phyloP scores from a whole-genome alignment of 495 filamentous ascomycete species.

The Penicillium canescens region DNA sequence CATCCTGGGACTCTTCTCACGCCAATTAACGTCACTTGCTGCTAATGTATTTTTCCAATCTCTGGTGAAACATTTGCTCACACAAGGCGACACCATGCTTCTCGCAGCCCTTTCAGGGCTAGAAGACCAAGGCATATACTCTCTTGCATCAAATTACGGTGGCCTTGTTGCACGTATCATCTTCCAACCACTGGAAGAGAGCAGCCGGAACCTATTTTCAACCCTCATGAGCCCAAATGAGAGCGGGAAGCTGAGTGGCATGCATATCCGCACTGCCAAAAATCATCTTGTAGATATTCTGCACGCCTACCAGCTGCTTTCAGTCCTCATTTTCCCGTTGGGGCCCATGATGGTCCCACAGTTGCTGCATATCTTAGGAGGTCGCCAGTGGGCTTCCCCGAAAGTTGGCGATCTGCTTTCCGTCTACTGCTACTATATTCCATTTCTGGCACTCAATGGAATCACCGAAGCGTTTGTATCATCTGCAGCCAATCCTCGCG shows the following conservation, averaged over 20 bases:
- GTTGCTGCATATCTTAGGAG: conserved; percentile 70
- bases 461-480: conserved; percentile 91
- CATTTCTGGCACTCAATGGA: conserved; percentile 88
- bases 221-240: conserved; percentile 52
- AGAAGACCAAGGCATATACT: conserved; percentile 87
- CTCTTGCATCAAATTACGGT: conserved; percentile 92
- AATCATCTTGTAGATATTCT: conserved; percentile 36
- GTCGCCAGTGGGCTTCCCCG: conserved; percentile 65
- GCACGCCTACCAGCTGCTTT: conserved; percentile 57
- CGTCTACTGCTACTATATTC: conserved; percentile 88
- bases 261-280: conserved; percentile 30
- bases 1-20: conserved; percentile 63
- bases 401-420: conserved; percentile 70
- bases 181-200: conserved; percentile 95
- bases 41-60: conserved; percentile 83
- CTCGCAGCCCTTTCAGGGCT: conserved; percentile 74
- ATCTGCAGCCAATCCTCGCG: conserved; percentile 67
- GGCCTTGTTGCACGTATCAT: conserved; percentile 84
- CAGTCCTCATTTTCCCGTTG: conserved; percentile 62
- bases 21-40: conserved; percentile 65
- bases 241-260: conserved; percentile 10
- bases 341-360: conserved; percentile 73
- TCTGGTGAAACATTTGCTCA: conserved; percentile 85
- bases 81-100: conserved; percentile 89
- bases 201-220: conserved; percentile 81